These are phyloP conservation scores for Xylariales sp. DNA, from an alignment of 2,329 filamentous ascomycete genomes.

Conservation along the genomic window DNA sequence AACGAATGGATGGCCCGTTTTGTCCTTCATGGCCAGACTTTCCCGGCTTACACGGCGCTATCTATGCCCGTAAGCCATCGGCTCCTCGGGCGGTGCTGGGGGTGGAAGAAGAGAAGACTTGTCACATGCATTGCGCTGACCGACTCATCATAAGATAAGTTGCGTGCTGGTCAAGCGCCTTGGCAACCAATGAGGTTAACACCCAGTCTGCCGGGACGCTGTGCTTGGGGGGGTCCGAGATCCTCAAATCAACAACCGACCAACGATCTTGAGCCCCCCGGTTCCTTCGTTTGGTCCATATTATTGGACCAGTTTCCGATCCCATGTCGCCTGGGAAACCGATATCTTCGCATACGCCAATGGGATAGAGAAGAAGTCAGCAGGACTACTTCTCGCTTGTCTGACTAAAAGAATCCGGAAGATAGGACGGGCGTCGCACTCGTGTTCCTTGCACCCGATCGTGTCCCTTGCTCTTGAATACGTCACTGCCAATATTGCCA, in stretches of 20 bases:
- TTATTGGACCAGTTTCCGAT: not conserved
- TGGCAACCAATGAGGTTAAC: conserved; percentile 22
- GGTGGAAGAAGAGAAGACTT: conserved; percentile 17
- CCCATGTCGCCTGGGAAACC: not conserved
- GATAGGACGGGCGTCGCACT: conserved; percentile 10
- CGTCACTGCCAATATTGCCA: not conserved
- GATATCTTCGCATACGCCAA: conserved; percentile 6
- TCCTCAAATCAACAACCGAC: not conserved
- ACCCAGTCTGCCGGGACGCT: conserved; percentile 14
- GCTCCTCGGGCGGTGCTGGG: not conserved
- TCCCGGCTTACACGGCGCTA: not conserved
- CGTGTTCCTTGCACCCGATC: conserved; percentile 2
- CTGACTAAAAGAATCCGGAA: not conserved
- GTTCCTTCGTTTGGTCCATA: not conserved
- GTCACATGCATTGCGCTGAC: conserved; percentile 25
- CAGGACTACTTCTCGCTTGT: conserved; percentile 8
- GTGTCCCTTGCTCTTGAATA: conserved; percentile 6
- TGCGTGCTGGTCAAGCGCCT: conserved; percentile 18
- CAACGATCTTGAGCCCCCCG: conserved; percentile 1
- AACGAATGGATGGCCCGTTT: not conserved
- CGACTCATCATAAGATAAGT: not conserved
- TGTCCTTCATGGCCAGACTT: not conserved
- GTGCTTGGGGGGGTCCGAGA: conserved; percentile 22
- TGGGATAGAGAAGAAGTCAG: conserved; percentile 15
- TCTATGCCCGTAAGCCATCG: not conserved